These are phyloP conservation scores for Paramecium caudatum DNA, from an alignment of 73 alveolate genomes.

Conservation along the genomic window DNA sequence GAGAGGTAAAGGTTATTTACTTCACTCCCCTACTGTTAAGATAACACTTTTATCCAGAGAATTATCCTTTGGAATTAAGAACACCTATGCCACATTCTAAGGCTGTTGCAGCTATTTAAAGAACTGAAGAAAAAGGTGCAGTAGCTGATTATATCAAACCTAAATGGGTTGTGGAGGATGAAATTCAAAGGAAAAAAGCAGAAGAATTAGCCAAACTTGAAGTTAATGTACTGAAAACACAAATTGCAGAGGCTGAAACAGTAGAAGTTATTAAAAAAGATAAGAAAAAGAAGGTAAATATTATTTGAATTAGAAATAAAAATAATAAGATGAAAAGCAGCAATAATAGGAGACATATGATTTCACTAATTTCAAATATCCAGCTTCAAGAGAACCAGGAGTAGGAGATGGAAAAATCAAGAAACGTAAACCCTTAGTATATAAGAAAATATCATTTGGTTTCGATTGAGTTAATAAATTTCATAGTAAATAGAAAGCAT, in stretches of 20 bases:
- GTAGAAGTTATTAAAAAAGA: slow-evolving; percentile 27
- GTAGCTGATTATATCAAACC: slow-evolving; percentile 81
- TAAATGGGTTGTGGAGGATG: slow-evolving; percentile 74
- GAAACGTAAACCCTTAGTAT: slow-evolving; percentile 51
- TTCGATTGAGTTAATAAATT: slow-evolving; percentile 26
- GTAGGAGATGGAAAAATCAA: slow-evolving; percentile 68
- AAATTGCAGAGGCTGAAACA: slow-evolving; percentile 24
- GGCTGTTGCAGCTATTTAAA: slow-evolving; percentile 81
- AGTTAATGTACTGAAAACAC: slow-evolving; percentile 16
- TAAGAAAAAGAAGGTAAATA: slow-evolving; percentile 33
- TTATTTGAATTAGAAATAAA: not conserved
- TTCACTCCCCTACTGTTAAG: slow-evolving; percentile 82
- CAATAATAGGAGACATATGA: slow-evolving; percentile 12
- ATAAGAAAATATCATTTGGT: slow-evolving; percentile 23
- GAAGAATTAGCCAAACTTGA: slow-evolving; percentile 59
- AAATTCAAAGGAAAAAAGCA: slow-evolving; percentile 14
- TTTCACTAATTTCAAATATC: slow-evolving; percentile 53
- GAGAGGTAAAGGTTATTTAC: slow-evolving; percentile 79
- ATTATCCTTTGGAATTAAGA: slow-evolving; percentile 77
- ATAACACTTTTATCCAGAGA: slow-evolving; percentile 85
- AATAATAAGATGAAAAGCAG: slow-evolving; percentile 50
- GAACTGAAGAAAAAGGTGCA: slow-evolving; percentile 82
- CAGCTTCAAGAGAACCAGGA: slow-evolving; percentile 69
- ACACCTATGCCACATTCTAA: slow-evolving; percentile 89
- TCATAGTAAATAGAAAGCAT: slow-evolving; percentile 49